phyloP scores from a whole-genome alignment of 768 basidiomycete species.

The Favolaschia claudopus region DNA sequence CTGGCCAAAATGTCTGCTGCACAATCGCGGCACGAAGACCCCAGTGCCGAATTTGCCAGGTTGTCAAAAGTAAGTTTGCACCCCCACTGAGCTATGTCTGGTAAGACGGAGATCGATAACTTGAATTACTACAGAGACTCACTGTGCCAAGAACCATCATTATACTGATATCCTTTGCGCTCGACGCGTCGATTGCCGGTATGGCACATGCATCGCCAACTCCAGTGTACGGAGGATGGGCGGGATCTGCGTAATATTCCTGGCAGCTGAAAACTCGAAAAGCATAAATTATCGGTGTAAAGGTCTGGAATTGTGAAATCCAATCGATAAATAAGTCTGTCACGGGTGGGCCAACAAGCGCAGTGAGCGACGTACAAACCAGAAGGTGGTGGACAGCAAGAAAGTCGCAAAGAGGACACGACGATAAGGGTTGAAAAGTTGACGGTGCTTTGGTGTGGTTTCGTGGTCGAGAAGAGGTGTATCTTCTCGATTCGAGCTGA shows the following conservation, averaged over 20 bases:
- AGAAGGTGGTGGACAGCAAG: slow-evolving; percentile 23
- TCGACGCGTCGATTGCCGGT: slow-evolving; percentile 12
- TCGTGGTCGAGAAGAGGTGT: no score
- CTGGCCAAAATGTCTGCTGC: slow-evolving; percentile 27
- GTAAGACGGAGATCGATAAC: background rate
- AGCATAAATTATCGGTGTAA: slow-evolving; percentile 17
- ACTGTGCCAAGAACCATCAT: slow-evolving; percentile 21
- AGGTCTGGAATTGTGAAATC: slow-evolving; percentile 7
- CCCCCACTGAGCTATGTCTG: slow-evolving; percentile 11
- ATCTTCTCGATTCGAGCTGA: no score
- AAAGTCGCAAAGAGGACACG: slow-evolving; percentile 25
- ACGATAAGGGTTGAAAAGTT: slow-evolving; percentile 22
- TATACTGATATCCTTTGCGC: slow-evolving; percentile 16
- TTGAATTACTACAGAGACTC: background rate
- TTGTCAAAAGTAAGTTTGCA: slow-evolving; percentile 22
- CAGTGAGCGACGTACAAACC: slow-evolving; percentile 8
- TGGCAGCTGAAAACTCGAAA: slow-evolving; percentile 25
- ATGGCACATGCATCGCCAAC: slow-evolving; percentile 23
- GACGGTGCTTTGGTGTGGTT: no score
- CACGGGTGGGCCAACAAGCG: background rate
- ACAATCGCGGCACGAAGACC: slow-evolving; percentile 20
- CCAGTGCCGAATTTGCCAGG: slow-evolving; percentile 25
- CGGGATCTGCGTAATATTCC: slow-evolving; percentile 19
- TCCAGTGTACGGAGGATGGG: slow-evolving; percentile 18
- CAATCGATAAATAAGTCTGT: background rate